Percentiles rank a stretch among this genome's conserved stretches.
These are phyloP conservation scores for Mycocentrospora acerina DNA, from an alignment of 2,329 filamentous ascomycete genomes.

Conservation along the genomic window DNA sequence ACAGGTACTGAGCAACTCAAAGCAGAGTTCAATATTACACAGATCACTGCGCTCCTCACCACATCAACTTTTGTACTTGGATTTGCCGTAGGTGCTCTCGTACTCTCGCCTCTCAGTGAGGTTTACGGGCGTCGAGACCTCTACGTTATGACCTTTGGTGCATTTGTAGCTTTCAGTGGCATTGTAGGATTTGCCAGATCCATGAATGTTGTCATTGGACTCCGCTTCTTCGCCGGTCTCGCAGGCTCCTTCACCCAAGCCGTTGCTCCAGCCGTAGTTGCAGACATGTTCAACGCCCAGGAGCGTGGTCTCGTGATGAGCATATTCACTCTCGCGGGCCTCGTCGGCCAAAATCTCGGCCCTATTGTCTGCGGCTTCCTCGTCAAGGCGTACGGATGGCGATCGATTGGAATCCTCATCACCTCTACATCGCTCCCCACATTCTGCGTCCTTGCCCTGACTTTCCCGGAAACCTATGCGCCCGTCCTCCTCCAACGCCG, in stretches of 20 bases:
- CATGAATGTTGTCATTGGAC: slow-evolving; percentile 25
- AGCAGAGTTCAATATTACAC: slow-evolving; percentile 23
- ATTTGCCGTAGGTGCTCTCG: slow-evolving; percentile 29
- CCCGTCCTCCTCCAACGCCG: slow-evolving; percentile 71
- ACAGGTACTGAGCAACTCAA: slow-evolving; percentile 27
- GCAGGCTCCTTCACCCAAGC: slow-evolving; percentile 32
- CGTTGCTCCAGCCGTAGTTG: slow-evolving; percentile 33
- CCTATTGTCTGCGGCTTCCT: slow-evolving; percentile 66
- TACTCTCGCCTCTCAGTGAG: slow-evolving; percentile 31
- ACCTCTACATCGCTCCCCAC: slow-evolving; percentile 70
- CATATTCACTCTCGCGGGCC: slow-evolving; percentile 61
- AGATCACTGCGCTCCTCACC: slow-evolving; percentile 25
- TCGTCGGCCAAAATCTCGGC: slow-evolving; percentile 61
- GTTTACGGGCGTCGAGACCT: slow-evolving; percentile 29
- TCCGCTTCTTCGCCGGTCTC: slow-evolving; percentile 35
- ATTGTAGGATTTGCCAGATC: slow-evolving; percentile 27
- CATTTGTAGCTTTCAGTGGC: slow-evolving; percentile 27
- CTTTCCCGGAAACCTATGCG: slow-evolving; percentile 83
- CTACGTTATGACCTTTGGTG: slow-evolving; percentile 19
- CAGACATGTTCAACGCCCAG: slow-evolving; percentile 60
- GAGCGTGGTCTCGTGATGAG: slow-evolving; percentile 62
- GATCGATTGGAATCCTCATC: slow-evolving; percentile 71
- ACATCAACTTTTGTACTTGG: slow-evolving; percentile 31
- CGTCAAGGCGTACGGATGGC: slow-evolving; percentile 68
- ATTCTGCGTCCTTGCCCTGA: slow-evolving; percentile 66